Evolutionary conservation across 108 stramenopile species (phyloP), one percentile per base, ranked within the genome.

Genomic region (Cyclotella sp.): DNA sequence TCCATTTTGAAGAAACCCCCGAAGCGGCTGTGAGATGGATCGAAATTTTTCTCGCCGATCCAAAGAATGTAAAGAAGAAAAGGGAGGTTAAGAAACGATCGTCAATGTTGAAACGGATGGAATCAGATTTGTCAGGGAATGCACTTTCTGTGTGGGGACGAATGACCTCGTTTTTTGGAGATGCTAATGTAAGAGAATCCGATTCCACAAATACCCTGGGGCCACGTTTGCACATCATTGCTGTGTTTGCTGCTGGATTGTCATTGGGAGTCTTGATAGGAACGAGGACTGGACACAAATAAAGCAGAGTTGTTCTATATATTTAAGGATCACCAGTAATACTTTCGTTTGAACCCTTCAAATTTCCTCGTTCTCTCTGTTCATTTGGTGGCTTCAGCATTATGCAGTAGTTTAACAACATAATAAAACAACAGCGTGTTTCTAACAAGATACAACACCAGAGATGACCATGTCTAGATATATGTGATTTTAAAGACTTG

Each of bases 1-100:
- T 95, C n/a, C 89, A 91, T 68, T 95, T 95, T 82, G 90, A 85
- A 14, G 49, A 68, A 11, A 81, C 89, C 3, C 68, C 89, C 2
- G 84, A 93, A 47, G 71, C 71, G 27, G 82, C 82, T 0, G 76
- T 83, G 2, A 28, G 57, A 1, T 83, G 82, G 82, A 70, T 83
- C 41, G 82, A 83, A 45, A 39, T 45, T 9, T 72, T 76, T 63
- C 27, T 73, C 15, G 82, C 70, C 4, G 68, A 72, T 22, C 65
- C 69, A 21, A 46, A 66, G 41, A 75, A 82, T 52, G 27, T 40
- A 22, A 68, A 68, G 28, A 34, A 60, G 40, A 42, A 42, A 26
- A 49, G 67, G 30, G 43, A 55, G 13, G 49, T 82, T 42, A 71
- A 62, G 52, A 76, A 41, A 42, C 47, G 75, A 44, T 58, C 69